phyloP scores from a whole-genome alignment of 1,284 basidiomycete species.

The Malassezia brasiliensis region DNA sequence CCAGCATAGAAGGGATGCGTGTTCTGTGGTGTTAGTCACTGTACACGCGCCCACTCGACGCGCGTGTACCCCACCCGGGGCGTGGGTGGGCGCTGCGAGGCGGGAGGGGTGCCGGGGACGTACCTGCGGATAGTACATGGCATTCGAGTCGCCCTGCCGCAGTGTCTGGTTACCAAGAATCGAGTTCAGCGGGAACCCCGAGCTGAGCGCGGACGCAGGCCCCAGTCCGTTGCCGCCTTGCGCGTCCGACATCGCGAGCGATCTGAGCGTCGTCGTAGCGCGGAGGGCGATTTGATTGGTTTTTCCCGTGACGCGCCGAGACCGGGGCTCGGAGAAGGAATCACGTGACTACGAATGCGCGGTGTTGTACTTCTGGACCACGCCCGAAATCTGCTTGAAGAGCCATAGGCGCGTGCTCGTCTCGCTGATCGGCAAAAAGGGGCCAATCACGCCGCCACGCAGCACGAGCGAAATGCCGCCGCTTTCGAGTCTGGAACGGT shows the following conservation, averaged over 20 bases:
- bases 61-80: no score
- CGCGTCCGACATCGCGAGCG: conserved; percentile 9
- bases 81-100: no score
- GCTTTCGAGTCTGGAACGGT: conserved; percentile 23
- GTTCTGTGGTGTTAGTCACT: conserved; percentile 1
- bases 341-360: conserved; percentile 10
- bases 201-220: conserved; percentile 6
- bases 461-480: conserved; percentile 56
- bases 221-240: conserved; percentile 9
- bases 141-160: conserved; percentile 13
- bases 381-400: conserved; percentile 53
- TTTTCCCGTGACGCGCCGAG: neutral
- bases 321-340: neutral
- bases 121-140: conserved; percentile 20
- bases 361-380: conserved; percentile 23
- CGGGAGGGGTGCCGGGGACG: neutral
- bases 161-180: conserved; percentile 6
- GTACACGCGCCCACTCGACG: neutral
- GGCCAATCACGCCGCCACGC: conserved; percentile 53
- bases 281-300: neutral
- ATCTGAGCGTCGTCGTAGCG: neutral
- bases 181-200: conserved; percentile 9
- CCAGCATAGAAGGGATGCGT: conserved; percentile 10
- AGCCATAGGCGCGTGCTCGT: conserved; percentile 54
- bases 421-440: conserved; percentile 54